Percentiles rank a stretch among this genome's conserved stretches.
Conservation (phyloP, 208 protist genomes). For the Naegleria lovaniensis region DNA sequence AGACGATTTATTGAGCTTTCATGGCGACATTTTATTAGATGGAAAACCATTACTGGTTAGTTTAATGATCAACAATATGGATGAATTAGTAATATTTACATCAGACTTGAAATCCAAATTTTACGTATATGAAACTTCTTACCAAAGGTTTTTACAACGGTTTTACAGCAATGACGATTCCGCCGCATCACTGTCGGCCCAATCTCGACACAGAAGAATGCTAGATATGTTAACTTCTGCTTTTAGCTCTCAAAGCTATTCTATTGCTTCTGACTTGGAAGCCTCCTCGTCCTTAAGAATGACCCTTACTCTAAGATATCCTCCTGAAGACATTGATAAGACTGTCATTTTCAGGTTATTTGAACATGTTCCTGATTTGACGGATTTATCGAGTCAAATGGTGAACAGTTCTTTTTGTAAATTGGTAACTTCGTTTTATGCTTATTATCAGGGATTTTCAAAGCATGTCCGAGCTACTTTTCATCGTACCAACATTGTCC, state of each 20-base stretch:
- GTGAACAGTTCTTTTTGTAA: background rate
- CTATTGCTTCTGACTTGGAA: background rate
- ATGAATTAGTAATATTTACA: background rate
- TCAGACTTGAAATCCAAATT: background rate
- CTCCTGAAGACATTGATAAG: background rate
- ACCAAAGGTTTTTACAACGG: background rate
- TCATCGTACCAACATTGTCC: background rate
- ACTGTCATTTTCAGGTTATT: background rate
- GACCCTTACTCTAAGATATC: background rate
- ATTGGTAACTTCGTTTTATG: background rate
- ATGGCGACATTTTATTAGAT: background rate
- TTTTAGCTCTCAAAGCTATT: background rate
- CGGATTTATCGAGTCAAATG: background rate
- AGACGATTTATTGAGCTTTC: background rate
- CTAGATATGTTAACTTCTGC: background rate
- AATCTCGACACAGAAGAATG: background rate
- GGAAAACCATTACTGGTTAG: background rate
- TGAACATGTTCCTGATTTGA: background rate
- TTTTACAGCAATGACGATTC: background rate
- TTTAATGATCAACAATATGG: background rate
- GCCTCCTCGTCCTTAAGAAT: background rate
- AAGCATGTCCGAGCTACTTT: no score
- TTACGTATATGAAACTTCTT: background rate
- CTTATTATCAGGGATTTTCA: background rate
- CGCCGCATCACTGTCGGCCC: background rate